Conservation (phyloP, 306 rosid species). For the Quillaja saponaria region DNA sequence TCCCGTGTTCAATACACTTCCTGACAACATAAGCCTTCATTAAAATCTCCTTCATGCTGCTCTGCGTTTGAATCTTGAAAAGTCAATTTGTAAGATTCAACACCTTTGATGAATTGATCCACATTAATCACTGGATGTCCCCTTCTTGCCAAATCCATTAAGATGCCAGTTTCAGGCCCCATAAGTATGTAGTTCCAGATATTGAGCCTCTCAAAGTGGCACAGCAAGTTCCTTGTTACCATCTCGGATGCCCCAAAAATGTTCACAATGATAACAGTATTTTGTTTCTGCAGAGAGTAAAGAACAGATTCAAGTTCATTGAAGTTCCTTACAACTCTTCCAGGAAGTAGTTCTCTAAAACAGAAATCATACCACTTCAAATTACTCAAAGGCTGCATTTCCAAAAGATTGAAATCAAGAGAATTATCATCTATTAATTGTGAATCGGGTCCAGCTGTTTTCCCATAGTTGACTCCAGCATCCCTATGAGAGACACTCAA, state of each 20-base stretch:
- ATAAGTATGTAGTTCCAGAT: constrained; percentile 61
- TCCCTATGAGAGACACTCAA: constrained; percentile 93
- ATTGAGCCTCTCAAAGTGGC: constrained; percentile 81
- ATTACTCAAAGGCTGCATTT: constrained; percentile 62
- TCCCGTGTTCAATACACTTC: constrained; percentile 57
- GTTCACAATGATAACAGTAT: constrained; percentile 53
- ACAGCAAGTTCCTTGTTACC: constrained; percentile 60
- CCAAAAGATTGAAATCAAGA: constrained; percentile 60
- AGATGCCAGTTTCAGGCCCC: constrained; percentile 60
- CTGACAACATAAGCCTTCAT: constrained; percentile 51
- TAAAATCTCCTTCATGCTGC: constrained; percentile 45
- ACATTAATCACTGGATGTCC: constrained; percentile 69
- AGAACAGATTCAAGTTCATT: constrained; percentile 70
- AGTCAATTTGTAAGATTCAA: constrained; percentile 44
- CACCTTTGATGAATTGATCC: constrained; percentile 53
- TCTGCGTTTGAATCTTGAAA: constrained; percentile 42
- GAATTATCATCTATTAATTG: constrained; percentile 61
- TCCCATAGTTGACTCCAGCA: constrained; percentile 92
- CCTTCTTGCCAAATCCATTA: constrained; percentile 76
- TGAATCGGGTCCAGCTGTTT: constrained; percentile 97
- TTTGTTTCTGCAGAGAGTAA: constrained; percentile 45
- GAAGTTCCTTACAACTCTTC: constrained; percentile 47
- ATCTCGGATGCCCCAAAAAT: constrained; percentile 54
- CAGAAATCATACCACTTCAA: constrained; percentile 94
- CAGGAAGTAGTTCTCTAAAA: constrained; percentile 74